Conservation (phyloP, 805 yeast genomes). For the Candida coquimbonensis region DNA sequence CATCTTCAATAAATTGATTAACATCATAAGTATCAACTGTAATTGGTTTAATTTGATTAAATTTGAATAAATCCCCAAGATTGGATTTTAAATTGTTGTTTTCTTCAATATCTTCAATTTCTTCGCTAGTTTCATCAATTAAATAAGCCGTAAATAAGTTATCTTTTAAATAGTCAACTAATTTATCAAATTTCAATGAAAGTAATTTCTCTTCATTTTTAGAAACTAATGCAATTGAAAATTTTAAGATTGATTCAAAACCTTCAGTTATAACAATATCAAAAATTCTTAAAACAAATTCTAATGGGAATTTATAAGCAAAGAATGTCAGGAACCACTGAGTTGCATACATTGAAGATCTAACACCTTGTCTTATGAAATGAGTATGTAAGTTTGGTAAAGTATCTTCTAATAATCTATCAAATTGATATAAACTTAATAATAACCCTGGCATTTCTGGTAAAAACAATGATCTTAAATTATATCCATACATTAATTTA, state of each 20-base stretch:
- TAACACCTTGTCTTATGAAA: conserved; percentile 76
- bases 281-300: conserved; percentile 77
- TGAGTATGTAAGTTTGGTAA: conserved; percentile 71
- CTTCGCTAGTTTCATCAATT: conserved; percentile 12
- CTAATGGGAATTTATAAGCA: conserved; percentile 90
- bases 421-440: conserved; percentile 80
- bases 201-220: conserved; percentile 57
- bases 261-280: conserved; percentile 92
- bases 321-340: conserved; percentile 97
- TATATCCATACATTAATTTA: conserved; percentile 77
- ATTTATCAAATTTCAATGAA: conserved; percentile 62
- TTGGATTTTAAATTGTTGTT: conserved; percentile 4
- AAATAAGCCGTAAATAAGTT: conserved; percentile 68
- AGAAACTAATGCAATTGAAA: conserved; percentile 74
- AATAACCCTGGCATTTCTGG: conserved; percentile 95
- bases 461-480: conserved; percentile 67
- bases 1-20: conserved; percentile 70
- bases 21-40: conserved; percentile 44
- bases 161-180: conserved; percentile 73
- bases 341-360: conserved; percentile 92
- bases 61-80: conserved; percentile 13
- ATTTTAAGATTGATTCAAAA: conserved; percentile 73
- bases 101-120: conserved; percentile 26
- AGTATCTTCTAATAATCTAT: conserved; percentile 71
- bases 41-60: conserved; percentile 10